A percentile compares a stretch with the other conserved stretches of the same genome.
Evolutionary conservation across 768 basidiomycete genomes (phyloP).

Genomic region (Naematelia aurantialba): DNA sequence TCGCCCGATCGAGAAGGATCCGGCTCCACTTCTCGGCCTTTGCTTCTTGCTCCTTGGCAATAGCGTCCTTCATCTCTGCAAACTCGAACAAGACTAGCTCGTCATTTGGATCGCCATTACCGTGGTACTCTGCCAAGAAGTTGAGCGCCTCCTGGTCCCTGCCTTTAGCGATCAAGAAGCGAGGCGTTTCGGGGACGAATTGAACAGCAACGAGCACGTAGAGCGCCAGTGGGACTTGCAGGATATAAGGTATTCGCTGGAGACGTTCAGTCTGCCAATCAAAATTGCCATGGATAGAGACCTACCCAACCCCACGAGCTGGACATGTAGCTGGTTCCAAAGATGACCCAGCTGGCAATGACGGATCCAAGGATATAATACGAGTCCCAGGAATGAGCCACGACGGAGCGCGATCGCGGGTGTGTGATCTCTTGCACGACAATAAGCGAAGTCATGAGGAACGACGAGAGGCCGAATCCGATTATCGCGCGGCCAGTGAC

Average conservation of each 20-base stretch:
- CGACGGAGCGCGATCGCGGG: slow-evolving; percentile 43
- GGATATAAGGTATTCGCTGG: slow-evolving; percentile 45
- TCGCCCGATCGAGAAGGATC: slow-evolving; percentile 41
- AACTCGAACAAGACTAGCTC: slow-evolving; percentile 51
- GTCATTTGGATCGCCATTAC: slow-evolving; percentile 49
- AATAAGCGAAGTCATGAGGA: slow-evolving; percentile 49
- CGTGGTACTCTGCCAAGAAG: slow-evolving; percentile 50
- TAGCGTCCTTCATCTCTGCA: slow-evolving; percentile 50
- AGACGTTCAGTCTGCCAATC: background rate
- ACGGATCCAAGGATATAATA: slow-evolving; percentile 51
- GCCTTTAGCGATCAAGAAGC: slow-evolving; percentile 48
- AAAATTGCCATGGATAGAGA: background rate
- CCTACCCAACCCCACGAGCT: slow-evolving; percentile 47
- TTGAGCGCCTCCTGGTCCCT: slow-evolving; percentile 46
- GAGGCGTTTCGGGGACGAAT: slow-evolving; percentile 51
- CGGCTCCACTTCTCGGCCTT: slow-evolving; percentile 40
- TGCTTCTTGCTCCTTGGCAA: slow-evolving; percentile 31
- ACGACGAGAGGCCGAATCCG: slow-evolving; percentile 39
- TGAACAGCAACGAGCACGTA: slow-evolving; percentile 50
- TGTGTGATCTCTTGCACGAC: slow-evolving; percentile 52
- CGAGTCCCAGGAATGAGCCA: slow-evolving; percentile 50
- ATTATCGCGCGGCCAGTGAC: slow-evolving; percentile 45
- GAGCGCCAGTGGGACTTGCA: slow-evolving; percentile 47
- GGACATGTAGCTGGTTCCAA: slow-evolving; percentile 43
- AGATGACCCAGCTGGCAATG: slow-evolving; percentile 47